These are phyloP conservation scores for Aspergillus aculeatus DNA, from an alignment of 2,329 filamentous ascomycete genomes.

Conservation along the genomic window DNA sequence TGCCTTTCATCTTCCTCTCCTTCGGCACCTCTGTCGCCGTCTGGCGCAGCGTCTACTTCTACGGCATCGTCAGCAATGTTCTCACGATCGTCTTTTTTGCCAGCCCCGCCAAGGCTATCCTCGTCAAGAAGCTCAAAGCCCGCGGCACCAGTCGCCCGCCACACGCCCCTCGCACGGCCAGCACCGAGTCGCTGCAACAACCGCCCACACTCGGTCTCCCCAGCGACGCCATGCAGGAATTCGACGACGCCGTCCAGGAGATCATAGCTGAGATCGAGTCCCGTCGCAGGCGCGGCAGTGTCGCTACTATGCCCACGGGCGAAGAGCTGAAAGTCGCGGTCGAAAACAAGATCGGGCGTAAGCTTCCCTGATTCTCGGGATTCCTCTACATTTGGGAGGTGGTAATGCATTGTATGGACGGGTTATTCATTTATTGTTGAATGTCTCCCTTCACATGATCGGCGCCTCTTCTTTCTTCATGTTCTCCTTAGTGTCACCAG, in stretches of 20 bases:
- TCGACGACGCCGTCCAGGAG: conserved; percentile 76
- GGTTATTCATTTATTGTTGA: not conserved
- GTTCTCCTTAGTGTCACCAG: too few species aligned
- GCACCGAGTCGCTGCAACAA: conserved; percentile 59
- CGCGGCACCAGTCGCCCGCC: conserved; percentile 42
- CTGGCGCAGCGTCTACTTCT: conserved; percentile 89
- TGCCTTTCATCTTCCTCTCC: conserved; percentile 80
- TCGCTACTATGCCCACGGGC: conserved; percentile 46
- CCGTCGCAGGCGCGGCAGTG: conserved; percentile 49
- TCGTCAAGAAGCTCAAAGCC: conserved; percentile 60
- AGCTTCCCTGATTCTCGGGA: conserved; percentile 29
- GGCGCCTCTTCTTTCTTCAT: not conserved
- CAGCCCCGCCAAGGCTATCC: conserved; percentile 67
- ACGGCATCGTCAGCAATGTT: conserved; percentile 68
- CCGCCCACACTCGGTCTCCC: conserved; percentile 72
- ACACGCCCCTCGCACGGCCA: conserved; percentile 47
- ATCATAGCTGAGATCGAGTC: conserved; percentile 70
- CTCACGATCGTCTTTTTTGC: conserved; percentile 72
- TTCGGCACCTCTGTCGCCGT: conserved; percentile 69
- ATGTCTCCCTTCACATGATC: not conserved
- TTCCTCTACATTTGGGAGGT: not conserved
- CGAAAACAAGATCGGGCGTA: conserved; percentile 51
- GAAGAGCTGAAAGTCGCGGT: conserved; percentile 54
- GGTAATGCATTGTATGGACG: not conserved
- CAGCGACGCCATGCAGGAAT: conserved; percentile 70